Evolutionary conservation across 305 asterid species (phyloP).

Genomic region (Rubia balearica): DNA sequence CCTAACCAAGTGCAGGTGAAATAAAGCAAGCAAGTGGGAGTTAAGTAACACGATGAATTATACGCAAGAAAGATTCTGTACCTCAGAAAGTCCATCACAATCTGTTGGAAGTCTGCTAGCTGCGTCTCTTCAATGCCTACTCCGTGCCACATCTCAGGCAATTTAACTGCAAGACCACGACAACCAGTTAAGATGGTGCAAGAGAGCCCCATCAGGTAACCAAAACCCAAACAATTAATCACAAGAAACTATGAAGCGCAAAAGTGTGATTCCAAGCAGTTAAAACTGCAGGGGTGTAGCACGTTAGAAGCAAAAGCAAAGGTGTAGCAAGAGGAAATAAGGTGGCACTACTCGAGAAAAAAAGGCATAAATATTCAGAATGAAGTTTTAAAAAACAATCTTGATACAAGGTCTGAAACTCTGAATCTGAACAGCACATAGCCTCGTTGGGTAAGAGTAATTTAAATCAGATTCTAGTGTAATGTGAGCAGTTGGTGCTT

Average conservation of each 20-base stretch:
- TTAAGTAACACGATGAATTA: neutral
- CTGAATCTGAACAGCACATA: neutral
- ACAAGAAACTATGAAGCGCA: slow-evolving; percentile 1
- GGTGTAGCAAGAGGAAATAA: neutral
- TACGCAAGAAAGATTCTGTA: slow-evolving; percentile 11
- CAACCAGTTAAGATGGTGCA: slow-evolving; percentile 6
- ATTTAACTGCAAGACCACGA: slow-evolving; percentile 45
- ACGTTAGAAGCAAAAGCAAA: neutral
- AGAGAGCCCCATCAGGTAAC: neutral
- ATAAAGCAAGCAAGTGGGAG: neutral
- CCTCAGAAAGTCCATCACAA: slow-evolving; percentile 51
- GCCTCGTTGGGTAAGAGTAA: neutral
- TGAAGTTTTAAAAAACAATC: neutral
- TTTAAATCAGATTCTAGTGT: neutral
- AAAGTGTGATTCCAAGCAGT: neutral
- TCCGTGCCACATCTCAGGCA: slow-evolving; percentile 49
- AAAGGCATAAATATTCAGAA: neutral
- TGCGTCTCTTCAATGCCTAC: slow-evolving; percentile 43
- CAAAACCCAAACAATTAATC: neutral
- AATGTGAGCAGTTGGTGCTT: neutral
- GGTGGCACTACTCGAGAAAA: neutral
- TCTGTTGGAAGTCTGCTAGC: slow-evolving; percentile 40
- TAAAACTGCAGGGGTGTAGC: neutral
- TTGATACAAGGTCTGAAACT: neutral
- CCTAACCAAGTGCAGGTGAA: neutral